Evolutionary conservation across 1,284 basidiomycete species (phyloP).

Genomic region (Pulveroboletus sp.): DNA sequence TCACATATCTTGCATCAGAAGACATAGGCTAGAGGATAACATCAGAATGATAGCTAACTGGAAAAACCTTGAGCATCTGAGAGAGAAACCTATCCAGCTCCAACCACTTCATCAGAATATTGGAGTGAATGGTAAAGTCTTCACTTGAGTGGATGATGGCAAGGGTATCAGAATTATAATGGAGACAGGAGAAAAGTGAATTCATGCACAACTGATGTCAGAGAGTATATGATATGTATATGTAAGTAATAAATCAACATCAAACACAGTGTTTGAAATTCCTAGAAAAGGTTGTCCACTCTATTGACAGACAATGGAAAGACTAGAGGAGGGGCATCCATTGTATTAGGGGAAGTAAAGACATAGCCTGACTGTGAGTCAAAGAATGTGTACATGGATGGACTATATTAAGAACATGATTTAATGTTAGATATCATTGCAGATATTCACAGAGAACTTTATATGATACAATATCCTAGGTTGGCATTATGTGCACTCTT

Average conservation of each 20-base stretch:
- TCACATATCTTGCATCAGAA: not conserved
- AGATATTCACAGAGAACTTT: too few relatives aligned
- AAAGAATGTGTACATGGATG: too few relatives aligned
- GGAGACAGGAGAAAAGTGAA: not conserved
- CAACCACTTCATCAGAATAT: not conserved
- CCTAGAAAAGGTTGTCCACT: not conserved
- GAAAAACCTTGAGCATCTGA: not conserved
- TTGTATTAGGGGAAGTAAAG: not conserved
- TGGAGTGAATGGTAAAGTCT: not conserved
- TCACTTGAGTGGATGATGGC: not conserved
- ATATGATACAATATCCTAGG: too few relatives aligned
- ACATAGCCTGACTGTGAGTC: too few relatives aligned
- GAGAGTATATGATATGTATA: not conserved
- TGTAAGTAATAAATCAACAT: not conserved
- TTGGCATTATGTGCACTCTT: too few relatives aligned
- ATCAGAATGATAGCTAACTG: not conserved
- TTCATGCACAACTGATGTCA: not conserved
- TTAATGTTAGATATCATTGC: too few relatives aligned
- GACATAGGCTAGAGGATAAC: not conserved
- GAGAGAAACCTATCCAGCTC: not conserved
- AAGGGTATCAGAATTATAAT: not conserved
- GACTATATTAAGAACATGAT: too few relatives aligned
- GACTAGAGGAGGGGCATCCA: not conserved
- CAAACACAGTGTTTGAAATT: not conserved
- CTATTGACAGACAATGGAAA: not conserved